Base-by-base conservation (phyloP, 2,329 filamentous ascomycete species). In the Ophiostoma australiae region DNA sequence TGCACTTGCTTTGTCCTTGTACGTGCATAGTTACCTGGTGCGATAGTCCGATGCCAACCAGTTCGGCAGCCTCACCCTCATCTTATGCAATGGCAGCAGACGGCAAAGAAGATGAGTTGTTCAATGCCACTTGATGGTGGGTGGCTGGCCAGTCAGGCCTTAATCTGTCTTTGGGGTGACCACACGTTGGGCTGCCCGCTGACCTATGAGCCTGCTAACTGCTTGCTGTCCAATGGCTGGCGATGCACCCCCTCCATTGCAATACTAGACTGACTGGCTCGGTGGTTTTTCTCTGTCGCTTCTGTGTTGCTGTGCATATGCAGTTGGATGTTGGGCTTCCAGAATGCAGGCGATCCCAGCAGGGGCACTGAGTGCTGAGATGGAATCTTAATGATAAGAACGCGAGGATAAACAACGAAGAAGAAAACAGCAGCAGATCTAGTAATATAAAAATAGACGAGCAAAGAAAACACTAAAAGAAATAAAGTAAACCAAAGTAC, bases 251-350 rank as follows among this genome's bases (percentile, higher is more conserved):
- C 63, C 63, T 66, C 63, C 63, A n/a, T 27, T 33, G 58, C 15
- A 15, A 61, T 33, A 31, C 58, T 33, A 27, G 23, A 33, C 7
- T 63, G 20, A 17, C 4, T 63, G 20, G 17, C 4, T 63, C 58
- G 27, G 13, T 31, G 58, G 7, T 33, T 31, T 63, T 6, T 27
- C 1, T 15, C 11, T 33, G 58, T 63, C 58, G 58, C 58, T 63
- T 63, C 58, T 63, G 27, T 33, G 23, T 63, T 27, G 15, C 58
- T 63, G 52, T 58, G 58, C 58, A 63, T 63, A 63, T 63, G 58
- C 58, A 58, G 58, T 63, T 63, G 58, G 48, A 58, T 27, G 58
- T 33, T 63, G 58, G 58, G 58, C 58, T 63, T 33, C 58, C 23
- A 33, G 27, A 33, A 15, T 33, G 27, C 58, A 63, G 27, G 13